phyloP scores from a whole-genome alignment of 768 basidiomycete genomes.

The Lenzites betulinus region DNA sequence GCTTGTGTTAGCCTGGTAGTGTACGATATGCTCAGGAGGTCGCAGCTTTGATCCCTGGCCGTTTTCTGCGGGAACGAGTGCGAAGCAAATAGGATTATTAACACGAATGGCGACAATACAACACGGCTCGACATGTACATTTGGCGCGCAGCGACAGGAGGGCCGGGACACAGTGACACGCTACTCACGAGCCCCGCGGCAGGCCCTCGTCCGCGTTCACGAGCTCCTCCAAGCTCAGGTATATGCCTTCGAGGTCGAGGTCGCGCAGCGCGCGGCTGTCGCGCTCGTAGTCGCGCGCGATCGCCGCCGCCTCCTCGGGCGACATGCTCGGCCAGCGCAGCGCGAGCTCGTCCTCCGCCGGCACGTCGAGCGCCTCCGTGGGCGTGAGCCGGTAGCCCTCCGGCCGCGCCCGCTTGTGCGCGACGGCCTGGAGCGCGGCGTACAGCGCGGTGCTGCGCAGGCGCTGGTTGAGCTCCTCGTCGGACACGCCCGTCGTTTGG shows the following conservation, averaged over 20 bases:
- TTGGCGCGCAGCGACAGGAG: background rate
- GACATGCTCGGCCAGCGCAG: conserved; percentile 78
- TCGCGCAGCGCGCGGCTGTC: conserved; percentile 63
- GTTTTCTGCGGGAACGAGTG: background rate
- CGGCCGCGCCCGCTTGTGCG: conserved; percentile 43
- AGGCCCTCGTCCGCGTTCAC: conserved; percentile 45
- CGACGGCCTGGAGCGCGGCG: conserved; percentile 54
- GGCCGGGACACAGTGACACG: background rate
- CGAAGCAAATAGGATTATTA: no score
- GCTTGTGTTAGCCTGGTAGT: no score
- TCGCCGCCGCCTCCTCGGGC: conserved; percentile 58
- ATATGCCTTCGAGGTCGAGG: conserved; percentile 58
- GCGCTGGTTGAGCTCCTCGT: conserved; percentile 72
- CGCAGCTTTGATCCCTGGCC: background rate
- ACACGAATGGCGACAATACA: background rate
- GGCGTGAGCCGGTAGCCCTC: conserved; percentile 58
- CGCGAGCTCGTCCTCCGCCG: conserved; percentile 58
- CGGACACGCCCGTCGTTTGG: conserved; percentile 73
- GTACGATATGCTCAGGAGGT: background rate
- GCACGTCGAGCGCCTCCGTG: conserved; percentile 57
- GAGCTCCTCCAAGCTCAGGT: conserved; percentile 63
- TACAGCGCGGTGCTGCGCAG: conserved; percentile 77
- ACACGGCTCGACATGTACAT: background rate
- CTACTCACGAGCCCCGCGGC: background rate
- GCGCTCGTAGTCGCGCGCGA: conserved; percentile 59